Conservation (phyloP, 306 rosid genomes). For the Trifolium pratense region DNA sequence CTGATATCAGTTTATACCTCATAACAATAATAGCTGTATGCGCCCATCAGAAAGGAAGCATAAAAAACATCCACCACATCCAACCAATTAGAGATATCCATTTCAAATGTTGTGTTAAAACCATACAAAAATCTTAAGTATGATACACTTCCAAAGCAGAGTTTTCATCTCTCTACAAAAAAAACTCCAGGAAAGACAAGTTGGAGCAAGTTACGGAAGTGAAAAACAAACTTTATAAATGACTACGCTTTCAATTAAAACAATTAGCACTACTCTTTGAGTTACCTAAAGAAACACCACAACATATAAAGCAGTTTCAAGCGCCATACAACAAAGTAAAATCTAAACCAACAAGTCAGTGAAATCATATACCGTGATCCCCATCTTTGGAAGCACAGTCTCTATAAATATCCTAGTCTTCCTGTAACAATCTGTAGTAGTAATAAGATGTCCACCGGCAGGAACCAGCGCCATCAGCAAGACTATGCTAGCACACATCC, state of each 20-base stretch:
- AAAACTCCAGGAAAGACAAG: not conserved
- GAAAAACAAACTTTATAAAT: not conserved
- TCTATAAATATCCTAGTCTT: conserved; percentile 92
- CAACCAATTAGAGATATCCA: not conserved
- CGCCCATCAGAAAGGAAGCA: not conserved
- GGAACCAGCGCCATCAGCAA: conserved; percentile 89
- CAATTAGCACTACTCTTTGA: conserved; percentile 7
- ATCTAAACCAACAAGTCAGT: not conserved
- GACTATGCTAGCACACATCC: conserved; percentile 89
- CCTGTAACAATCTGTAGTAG: conserved; percentile 95
- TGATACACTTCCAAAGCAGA: conserved; percentile 10
- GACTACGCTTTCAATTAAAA: not conserved
- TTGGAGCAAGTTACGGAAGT: not conserved
- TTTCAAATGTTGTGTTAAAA: conserved; percentile 13
- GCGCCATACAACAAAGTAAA: not conserved
- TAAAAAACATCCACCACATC: conserved; percentile 3
- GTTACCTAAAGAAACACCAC: not conserved
- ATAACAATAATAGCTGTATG: conserved; percentile 19
- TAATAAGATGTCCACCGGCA: conserved; percentile 95
- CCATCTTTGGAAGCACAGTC: conserved; percentile 89
- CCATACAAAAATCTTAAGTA: not conserved
- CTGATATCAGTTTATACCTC: conserved; percentile 2
- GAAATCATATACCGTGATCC: conserved; percentile 67
- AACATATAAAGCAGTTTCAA: not conserved
- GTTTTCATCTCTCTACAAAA: not conserved